Evolutionary conservation across 2,329 filamentous ascomycete genomes (phyloP), one percentile per base, ranked within the genome.

Genomic region (Ceratocystis ficicola): DNA sequence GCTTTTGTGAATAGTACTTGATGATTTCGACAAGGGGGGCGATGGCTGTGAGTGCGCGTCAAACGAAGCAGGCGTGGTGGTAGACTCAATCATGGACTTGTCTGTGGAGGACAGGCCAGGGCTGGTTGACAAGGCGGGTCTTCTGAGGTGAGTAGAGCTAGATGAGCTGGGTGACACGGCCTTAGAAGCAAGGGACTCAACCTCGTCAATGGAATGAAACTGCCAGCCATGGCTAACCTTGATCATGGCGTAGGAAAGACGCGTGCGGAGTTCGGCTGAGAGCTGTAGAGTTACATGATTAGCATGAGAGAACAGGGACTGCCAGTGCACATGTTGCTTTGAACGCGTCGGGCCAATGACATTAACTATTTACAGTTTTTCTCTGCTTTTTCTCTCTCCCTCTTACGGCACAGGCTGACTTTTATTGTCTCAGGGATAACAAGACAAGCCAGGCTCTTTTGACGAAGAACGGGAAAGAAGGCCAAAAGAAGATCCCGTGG

Each of bases 151-250:
- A 65, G 83, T 81, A 32, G 84, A 81, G 66, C 80, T 77, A 74
- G 81, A 81, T 62, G 86, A 80, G 44, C 80, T 77, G 30, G 86
- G 84, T 0, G 87, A 89, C 22, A 79, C 82, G 67, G 81, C 81
- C 65, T 87, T 85, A 1, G 88, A 89, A 8, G 88, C 84, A 50
- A 90, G 76, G 60, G 83, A 84, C 75, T 93, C 90, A 36, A 93
- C 83, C 74, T 93, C 88, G 65, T 88, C 86, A 67, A 94, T 84
- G 20, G 85, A 85, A 69, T 87, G 85, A 62, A 86, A 82, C 75
- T 95, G 88, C 87, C 91, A 94, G 67, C 90, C 90, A 72, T 95
- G 86, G 73, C 90, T 90, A 50, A 96, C 88, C 75, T 96, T 96
- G 73, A 95, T 83, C 83, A 95, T 94, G 69, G 93, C 93, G 75